Evolutionary conservation across 2,329 filamentous ascomycete species (phyloP), one percentile per base, ranked within the genome.

Genomic region (Trichoderma guizhouense): DNA sequence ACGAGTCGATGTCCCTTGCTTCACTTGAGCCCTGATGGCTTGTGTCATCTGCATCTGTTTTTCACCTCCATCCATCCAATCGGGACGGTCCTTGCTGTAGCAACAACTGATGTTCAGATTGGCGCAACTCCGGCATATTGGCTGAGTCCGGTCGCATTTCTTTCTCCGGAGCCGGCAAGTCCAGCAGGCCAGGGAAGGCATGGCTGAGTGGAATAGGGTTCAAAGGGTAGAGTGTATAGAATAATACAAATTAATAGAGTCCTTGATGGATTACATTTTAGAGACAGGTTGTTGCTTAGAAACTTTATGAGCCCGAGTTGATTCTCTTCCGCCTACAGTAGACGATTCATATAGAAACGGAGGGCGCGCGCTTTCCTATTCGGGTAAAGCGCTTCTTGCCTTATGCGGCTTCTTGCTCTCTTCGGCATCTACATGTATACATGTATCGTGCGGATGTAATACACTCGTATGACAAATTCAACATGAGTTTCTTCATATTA

Each of bases 81-180:
- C 81, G 9, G 85, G 85, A 74, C 84, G 86, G 15, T 74, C 73
- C 2, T 81, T 76, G 75, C 79, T 77, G 76, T 84, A 86, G 63
- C 85, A 76, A 73, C 87, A 88, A n/a, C 81, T 80, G 63, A 89
- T 86, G 21, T 82, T 78, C 4, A 89, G 81, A 0, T 79, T 75
- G 4, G 75, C 75, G 76, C 86, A 89, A 15, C 73, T 77, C 1
- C 79, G 77, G 76, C 86, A 88, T 3, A 81, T 73, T 3, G 86
- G 85, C 1, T 78, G 80, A 8, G 66, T 75, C 73, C 85, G 83
- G 72, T 87, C 85, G 76, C 86, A 88, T 75, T 85, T 86, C 75
- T 88, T 88, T 66, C 84, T 84, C n/a, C 86, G 83, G n/a, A 88
- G 80, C 11, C 85, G 83, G 71, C 86, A 88, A 0, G 85, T 87